Evolutionary conservation across 2,329 filamentous ascomycete species (phyloP).

Genomic region (Penicillium sp.): DNA sequence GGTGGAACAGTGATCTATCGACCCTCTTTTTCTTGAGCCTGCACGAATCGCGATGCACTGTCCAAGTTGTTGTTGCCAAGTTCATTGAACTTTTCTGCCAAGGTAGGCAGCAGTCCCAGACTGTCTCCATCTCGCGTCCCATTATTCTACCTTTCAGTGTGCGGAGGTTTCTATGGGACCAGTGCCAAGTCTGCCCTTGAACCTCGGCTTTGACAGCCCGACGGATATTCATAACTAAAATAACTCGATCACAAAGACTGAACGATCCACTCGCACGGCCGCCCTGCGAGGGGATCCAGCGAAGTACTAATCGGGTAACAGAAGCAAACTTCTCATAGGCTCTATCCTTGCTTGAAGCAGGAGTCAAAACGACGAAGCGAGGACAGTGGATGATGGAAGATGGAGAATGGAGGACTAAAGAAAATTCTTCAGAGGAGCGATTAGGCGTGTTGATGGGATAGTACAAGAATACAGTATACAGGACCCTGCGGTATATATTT

Average conservation of each 20-base stretch:
- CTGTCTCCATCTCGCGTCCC: background rate
- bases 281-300: background rate
- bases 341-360: background rate
- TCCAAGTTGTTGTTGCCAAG: conserved; percentile 16
- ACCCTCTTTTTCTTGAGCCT: conserved; percentile 17
- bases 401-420: background rate
- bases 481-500: background rate
- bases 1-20: conserved; percentile 12
- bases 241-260: conserved; percentile 5
- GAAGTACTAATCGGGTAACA: background rate
- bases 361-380: background rate
- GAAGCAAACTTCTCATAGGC: background rate
- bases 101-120: conserved; percentile 25
- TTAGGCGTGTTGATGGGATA: background rate
- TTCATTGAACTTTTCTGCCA: conserved; percentile 19
- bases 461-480: background rate
- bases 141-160: too few relatives aligned
- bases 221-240: background rate
- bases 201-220: conserved; percentile 24
- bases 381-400: background rate
- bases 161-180: background rate
- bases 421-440: background rate
- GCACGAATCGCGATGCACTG: background rate
- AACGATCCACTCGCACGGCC: background rate
- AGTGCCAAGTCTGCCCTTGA: conserved; percentile 6